Base-by-base conservation (phyloP, 78 protist genomes). In the Chrysochromulina tobinii region DNA sequence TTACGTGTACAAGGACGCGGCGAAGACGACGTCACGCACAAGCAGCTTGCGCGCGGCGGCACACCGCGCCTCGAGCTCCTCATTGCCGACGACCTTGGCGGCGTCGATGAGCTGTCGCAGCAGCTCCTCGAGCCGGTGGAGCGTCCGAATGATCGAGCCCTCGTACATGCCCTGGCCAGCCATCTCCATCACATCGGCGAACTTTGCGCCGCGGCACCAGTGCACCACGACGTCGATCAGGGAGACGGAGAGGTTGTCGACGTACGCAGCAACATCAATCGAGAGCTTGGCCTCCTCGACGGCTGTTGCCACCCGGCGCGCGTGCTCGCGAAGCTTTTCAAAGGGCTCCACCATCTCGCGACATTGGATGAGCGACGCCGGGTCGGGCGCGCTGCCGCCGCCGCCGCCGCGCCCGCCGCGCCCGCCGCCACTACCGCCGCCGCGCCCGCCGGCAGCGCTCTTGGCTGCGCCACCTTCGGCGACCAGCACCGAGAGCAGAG, bases 121-220 rank as follows among this genome's bases (percentile, higher is more conserved):
- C n/a, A 98, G 87, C 95, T 98, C 99, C 50, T 99, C 97, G 2
- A 96, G 72, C 51, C 98, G 68, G 25, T 96, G 61, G 27, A 94
- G 4, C 87, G 91, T 75, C 20, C 99, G 81, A 59, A 99, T 94
- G 58, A 98, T 75, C n/a, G 89, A 66, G 77, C 99, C 99, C 17
- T 66, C 27, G 25, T 66, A 66, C 93, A 98, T 99, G 75, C 95
- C 98, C 17, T 93, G 68, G 8, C 96, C 96, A 53, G 99, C 97
- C 95, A 92, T 90, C 55, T 91, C 84, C 75, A 89, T 84, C 51
- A 98, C 72, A 4, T 97, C 98, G 15, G 81, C 61, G 79, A 99
- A 98, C 53, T 94, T 91, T 12, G 96, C 81, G 27, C 99, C 99
- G 15, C 11, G 48, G 50, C 93, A 72, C 97, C 97, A 96, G 14